Base-by-base conservation (phyloP, 2,329 filamentous ascomycete genomes). In the Emydomyces testavorans region DNA sequence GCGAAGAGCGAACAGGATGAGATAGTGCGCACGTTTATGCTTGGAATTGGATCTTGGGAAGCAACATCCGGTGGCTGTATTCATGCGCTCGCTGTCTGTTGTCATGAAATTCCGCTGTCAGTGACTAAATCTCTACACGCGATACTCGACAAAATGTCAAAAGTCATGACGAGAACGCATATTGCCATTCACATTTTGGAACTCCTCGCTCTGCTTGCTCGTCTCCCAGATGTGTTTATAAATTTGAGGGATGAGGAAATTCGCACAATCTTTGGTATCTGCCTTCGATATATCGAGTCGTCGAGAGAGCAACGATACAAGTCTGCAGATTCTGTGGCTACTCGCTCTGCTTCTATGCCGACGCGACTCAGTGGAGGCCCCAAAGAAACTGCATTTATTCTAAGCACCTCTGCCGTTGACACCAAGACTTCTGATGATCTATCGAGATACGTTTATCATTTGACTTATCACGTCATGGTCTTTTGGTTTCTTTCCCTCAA, bases 401-500 rank as follows among this genome's bases (percentile, higher is more conserved):
- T 56, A 34, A 52, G 57, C 26, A 48, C 57, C n/a, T 60, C 65
- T 16, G 54, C 54, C 13, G 39, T 61, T 50, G 67, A 65, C 48
- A 61, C 54, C 45, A 67, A 69, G 48, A 59, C 70, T 53, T 73
- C 80, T 6, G 84, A 92, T 52, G 86, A 92, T 54, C 73, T 94
- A 42, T 88, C 89, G 3, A 85, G 92, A 64, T 98, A 98, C 62
- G 86, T 98, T 21, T 92, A 93, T 63, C 85, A 88, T 1, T 71
- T 96, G 45, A 90, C 90, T 6, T 94, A 94, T 62, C 89, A 96
- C 62, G 87, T 94, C 57, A 89, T 98, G 55, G 83, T 88, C 1
- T 95, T 94, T 62, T 98, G 92, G 92, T 98, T 96, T 62, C 74
- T 98, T 56, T 85, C 88, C 1, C 65, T 98, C 57, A 90, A 87